Conservation (phyloP, 2,329 filamentous ascomycete species). For the Aureobasidium subglaciale region DNA sequence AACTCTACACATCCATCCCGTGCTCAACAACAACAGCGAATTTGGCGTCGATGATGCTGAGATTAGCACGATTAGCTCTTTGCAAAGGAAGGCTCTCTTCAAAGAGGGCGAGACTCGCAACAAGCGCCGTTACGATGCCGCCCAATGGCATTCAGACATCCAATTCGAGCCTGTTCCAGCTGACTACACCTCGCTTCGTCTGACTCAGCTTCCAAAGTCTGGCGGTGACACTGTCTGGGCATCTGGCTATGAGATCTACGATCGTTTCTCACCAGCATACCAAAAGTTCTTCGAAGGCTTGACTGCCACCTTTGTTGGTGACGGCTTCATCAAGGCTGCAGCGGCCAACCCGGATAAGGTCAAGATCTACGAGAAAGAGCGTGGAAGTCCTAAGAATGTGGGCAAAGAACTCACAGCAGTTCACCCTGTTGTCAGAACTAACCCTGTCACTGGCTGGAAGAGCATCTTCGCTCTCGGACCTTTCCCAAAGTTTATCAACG, state of each 20-base stretch:
- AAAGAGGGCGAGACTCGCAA: slow-evolving; percentile 27
- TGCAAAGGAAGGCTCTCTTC: slow-evolving; percentile 30
- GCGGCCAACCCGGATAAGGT: slow-evolving; percentile 34
- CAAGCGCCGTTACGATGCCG: slow-evolving; percentile 19
- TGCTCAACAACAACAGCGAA: slow-evolving; percentile 41
- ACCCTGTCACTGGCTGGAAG: slow-evolving; percentile 60
- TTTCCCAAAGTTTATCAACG: slow-evolving; percentile 35
- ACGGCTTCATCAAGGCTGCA: slow-evolving; percentile 32
- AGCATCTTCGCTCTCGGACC: slow-evolving; percentile 43
- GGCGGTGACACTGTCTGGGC: slow-evolving; percentile 35
- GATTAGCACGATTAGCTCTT: slow-evolving; percentile 34
- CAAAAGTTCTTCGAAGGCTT: slow-evolving; percentile 53
- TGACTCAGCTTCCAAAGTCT: slow-evolving; percentile 31
- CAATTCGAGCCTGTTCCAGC: slow-evolving; percentile 36
- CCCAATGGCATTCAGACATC: slow-evolving; percentile 46
- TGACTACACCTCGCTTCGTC: slow-evolving; percentile 33
- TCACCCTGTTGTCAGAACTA: slow-evolving; percentile 54
- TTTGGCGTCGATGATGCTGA: slow-evolving; percentile 32
- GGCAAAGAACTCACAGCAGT: slow-evolving; percentile 43
- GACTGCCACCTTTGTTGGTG: slow-evolving; percentile 35
- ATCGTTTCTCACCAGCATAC: slow-evolving; percentile 48
- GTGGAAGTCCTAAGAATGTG: slow-evolving; percentile 50
- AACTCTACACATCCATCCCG: slow-evolving; percentile 54
- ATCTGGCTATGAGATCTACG: slow-evolving; percentile 53
- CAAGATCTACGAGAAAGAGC: slow-evolving; percentile 40